Base-by-base conservation (phyloP, 441 rosid species). In the Breynia disticha region DNA sequence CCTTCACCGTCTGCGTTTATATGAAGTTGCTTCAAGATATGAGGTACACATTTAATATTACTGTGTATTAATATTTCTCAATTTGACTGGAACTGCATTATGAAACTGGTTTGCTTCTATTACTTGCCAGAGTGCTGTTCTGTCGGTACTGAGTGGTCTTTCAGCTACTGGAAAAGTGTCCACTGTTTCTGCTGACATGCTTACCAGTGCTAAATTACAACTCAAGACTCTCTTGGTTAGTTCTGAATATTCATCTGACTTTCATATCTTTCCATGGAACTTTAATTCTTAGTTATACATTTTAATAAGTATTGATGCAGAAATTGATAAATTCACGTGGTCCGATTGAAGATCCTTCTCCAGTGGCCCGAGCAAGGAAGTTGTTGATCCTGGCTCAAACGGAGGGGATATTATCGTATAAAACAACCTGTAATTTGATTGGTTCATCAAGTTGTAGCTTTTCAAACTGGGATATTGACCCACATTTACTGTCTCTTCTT, bases 321-420 rank as follows among this genome's bases (percentile, higher is more conserved):
- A 84, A 81, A 79, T 72, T 86, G 79, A 59, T 89, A 67, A 71
- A 74, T 60, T 81, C 80, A 46, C 68, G 65, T 72, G 93, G 90
- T 60, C 80, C 83, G 59, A 78, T 86, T 60, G 93, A 86, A 76
- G 97, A 93, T 83, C 96, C 95, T 60, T 93, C 96, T 70, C 79
- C 72, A 48, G 90, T 79, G 59, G 87, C 85, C 57, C 58, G 60
- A 59, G 88, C 93, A 56, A 82, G 82, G 58, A 81, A 70, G 69
- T 75, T 76, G 52, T 73, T 88, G 74, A 66, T 79, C 63, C 79
- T 81, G 68, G 86, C 81, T 70, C 79, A 81, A 66, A 65, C 78
- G 43, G 97, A 89, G 54, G 95, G 90, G 57, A 64, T 79, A 60
- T 59, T 93, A 68, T 84, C 97, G 13, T 89, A 82, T 71, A 83